Percentiles rank a stretch among this genome's conserved stretches.
Conservation (phyloP, 257 asterid genomes). For the Petrea volubilis region DNA sequence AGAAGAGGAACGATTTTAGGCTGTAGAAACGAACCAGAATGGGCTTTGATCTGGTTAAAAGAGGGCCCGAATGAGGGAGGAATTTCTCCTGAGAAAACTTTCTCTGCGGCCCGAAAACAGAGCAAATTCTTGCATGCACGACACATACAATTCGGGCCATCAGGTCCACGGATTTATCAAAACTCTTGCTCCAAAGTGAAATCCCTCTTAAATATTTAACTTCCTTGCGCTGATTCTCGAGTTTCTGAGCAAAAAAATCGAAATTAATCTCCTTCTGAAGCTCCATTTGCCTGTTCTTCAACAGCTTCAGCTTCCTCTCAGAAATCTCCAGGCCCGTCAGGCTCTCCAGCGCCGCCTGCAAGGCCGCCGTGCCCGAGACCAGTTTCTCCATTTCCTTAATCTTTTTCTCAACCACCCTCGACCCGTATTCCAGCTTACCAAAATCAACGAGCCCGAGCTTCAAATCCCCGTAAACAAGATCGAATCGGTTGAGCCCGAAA, state of each 20-base stretch:
- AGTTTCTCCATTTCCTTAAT: constrained; percentile 60
- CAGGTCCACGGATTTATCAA: constrained; percentile 54
- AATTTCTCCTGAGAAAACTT: constrained; percentile 26
- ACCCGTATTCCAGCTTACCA: constrained; percentile 51
- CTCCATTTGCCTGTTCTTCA: constrained; percentile 36
- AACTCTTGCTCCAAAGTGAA: constrained; percentile 66
- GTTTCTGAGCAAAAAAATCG: constrained; percentile 37
- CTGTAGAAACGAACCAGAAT: constrained; percentile 60
- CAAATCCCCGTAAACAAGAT: constrained; percentile 51
- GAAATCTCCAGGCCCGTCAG: constrained; percentile 59
- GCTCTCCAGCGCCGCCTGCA: constrained; percentile 53
- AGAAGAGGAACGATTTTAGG: constrained; percentile 33
- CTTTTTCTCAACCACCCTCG: constrained; percentile 41
- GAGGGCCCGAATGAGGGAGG: constrained; percentile 54
- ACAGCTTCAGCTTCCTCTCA: constrained; percentile 43
- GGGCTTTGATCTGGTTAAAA: constrained; percentile 36
- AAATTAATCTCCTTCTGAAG: constrained; percentile 30
- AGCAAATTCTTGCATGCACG: constrained; percentile 47
- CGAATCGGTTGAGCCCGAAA: constrained; percentile 54
- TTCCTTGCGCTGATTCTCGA: constrained; percentile 60
- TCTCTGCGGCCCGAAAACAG: constrained; percentile 48
- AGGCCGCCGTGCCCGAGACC: constrained; percentile 42
- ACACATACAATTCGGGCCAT: constrained; percentile 62
- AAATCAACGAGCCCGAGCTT: constrained; percentile 47
- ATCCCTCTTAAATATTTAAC: constrained; percentile 49